Evolutionary conservation across 805 yeast species (phyloP), one percentile per base, ranked within the genome.

Genomic region (Metschnikowia sp.): DNA sequence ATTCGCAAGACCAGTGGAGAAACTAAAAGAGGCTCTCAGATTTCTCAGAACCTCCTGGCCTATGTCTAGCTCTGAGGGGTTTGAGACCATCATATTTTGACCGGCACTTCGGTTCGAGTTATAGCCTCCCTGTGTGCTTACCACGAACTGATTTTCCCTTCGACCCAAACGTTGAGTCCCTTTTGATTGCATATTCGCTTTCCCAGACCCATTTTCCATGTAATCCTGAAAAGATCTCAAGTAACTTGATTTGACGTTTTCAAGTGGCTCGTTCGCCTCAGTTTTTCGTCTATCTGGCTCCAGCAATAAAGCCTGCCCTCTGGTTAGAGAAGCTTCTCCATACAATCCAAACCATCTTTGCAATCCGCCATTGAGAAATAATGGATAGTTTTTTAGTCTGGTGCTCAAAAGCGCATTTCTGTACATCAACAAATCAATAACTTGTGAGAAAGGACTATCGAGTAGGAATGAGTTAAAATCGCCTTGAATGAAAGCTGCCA

Each of bases 1-100:
- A 62, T 91, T 91, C 11, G 75, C 72, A 6, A 91, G 70, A 0
- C 98, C 97, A 0, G 90, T 82, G 15, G 81, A 70, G 43, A 40
- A 36, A 13, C 19, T 36, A 30, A 37, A 33, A 6, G 22, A 13
- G 8, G 18, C 32, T 11, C 39, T 13, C 39, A 10, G 38, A 4
- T 19, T 15, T 28, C 19, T 19, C 42, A 7, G 42, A 13, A 18
- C 13, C 36, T 22, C 30, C 26, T 4, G 26, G 26, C 26, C 26
- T 22, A 5, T 22, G 26, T 22, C 5, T 22, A 7, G 26, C 26
- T 22, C 26, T 22, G 26, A 7, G 26, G 26, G 7, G 7, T 22
- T 7, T 19, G 35, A 28, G 9, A 10, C 15, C n/a, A 8, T 18
- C 26, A 18, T 36, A 15, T 13, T 8, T 11, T 19, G 36, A 19